Evolutionary conservation across 345 rosid species (phyloP).

Genomic region (Hevea brasiliensis): DNA sequence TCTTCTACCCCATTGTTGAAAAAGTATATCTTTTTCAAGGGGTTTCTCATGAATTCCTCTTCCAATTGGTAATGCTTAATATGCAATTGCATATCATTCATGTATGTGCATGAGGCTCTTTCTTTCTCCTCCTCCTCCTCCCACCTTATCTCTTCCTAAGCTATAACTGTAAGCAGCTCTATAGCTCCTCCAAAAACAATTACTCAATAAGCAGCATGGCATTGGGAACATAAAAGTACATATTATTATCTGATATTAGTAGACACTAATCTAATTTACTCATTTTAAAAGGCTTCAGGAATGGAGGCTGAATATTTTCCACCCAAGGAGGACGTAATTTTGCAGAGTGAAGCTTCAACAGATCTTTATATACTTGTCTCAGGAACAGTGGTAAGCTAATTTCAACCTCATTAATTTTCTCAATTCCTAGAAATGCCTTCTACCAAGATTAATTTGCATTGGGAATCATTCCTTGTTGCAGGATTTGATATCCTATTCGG

Average conservation of each 20-base stretch:
- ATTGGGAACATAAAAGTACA: neutral
- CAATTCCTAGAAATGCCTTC: neutral
- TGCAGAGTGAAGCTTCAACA: slow-evolving; percentile 83
- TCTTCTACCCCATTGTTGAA: slow-evolving; percentile 68
- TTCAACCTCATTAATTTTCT: neutral
- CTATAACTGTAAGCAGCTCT: neutral
- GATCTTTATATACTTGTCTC: slow-evolving; percentile 86
- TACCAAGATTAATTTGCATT: slow-evolving; percentile 10
- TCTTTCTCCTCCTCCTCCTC: neutral
- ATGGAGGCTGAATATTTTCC: slow-evolving; percentile 96
- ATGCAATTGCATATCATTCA: neutral
- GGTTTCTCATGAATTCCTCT: slow-evolving; percentile 82
- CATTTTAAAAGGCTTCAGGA: slow-evolving; percentile 62
- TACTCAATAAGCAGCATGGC: neutral
- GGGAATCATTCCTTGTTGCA: slow-evolving; percentile 34
- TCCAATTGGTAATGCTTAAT: slow-evolving; percentile 67
- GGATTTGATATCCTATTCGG: slow-evolving; percentile 47
- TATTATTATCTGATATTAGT: neutral
- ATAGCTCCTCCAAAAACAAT: neutral
- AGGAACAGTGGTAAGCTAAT: slow-evolving; percentile 65
- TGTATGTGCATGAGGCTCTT: slow-evolving; percentile 8
- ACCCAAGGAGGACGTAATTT: slow-evolving; percentile 74
- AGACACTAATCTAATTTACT: slow-evolving; percentile 21
- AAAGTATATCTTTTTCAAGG: slow-evolving; percentile 72
- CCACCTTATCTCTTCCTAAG: neutral